Conservation (phyloP, 164 flowering plant genomes). For the Nymphaea thermarum region DNA sequence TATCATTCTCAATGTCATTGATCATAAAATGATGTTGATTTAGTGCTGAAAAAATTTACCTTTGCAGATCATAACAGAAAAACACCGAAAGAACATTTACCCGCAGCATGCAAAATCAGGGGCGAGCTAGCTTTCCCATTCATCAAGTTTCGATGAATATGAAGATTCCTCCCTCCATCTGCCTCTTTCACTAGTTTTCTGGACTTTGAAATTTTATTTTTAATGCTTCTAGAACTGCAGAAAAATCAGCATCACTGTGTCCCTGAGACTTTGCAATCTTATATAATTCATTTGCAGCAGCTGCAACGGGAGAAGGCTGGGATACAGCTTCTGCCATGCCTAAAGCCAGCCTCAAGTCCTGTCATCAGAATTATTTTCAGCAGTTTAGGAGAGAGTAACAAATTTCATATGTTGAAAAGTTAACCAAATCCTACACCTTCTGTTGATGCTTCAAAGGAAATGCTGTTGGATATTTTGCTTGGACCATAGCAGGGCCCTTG, state of each 20-base stretch:
- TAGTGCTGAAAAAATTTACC: no score
- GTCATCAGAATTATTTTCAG: conserved; percentile 6
- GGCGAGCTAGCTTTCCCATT: no score
- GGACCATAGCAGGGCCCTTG: conserved; percentile 87
- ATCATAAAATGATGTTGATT: no score
- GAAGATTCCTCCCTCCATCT: no score
- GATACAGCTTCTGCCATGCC: conserved; percentile 32
- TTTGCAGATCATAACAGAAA: no score
- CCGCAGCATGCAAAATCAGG: no score
- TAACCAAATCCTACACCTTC: conserved; percentile 37
- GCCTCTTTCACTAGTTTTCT: no score
- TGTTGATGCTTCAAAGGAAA: conserved; percentile 96
- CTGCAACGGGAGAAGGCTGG: conserved; percentile 83
- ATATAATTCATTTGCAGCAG: conserved; percentile 84
- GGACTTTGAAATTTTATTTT: conserved; percentile 20
- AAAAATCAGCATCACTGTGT: conserved; percentile 73
- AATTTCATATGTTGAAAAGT: background rate
- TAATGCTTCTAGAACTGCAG: conserved; percentile 83
- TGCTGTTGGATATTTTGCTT: conserved; percentile 73
- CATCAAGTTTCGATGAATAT: no score
- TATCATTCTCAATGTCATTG: no score
- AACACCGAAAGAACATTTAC: no score
- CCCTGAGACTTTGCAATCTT: conserved; percentile 83
- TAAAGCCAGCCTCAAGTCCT: conserved; percentile 80
- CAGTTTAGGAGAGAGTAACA: background rate